Base-by-base conservation (phyloP, 257 asterid species). In the Orobanche coerulescens region DNA sequence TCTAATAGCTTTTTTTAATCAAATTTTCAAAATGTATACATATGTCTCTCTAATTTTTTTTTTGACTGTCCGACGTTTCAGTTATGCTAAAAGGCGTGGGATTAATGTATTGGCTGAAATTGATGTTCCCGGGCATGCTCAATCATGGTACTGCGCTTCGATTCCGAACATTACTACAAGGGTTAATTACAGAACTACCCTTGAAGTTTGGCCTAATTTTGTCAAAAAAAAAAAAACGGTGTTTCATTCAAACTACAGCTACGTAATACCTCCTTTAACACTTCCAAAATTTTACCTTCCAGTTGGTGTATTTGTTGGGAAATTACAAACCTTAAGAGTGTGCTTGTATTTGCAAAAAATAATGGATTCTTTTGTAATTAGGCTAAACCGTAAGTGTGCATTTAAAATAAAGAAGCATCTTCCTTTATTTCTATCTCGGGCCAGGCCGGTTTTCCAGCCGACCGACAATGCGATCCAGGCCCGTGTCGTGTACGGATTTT, bases 101-200 rank as follows among this genome's bases (percentile, higher is more conserved):
- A 72, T 92, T 58, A 78, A 84, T 31, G 95, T 88, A 12, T 75
- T 92, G 74, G 98, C 98, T 37, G 98, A 92, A 68, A 67, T 92
- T 28, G 98, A 92, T 65, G 94, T 92, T 33, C 98, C 98, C 0
- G 96, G 98, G 24, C 96, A 92, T 65, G 94, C 96, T 72, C 65
- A 61, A 48, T 92, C 98, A 58, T 92, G 98, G 98, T 92, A 87
- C 52, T 7, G 8, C 30, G 47, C 58, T 58, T 47, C 66, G 9
- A 33, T 48, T 40, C 1, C 33, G 1, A 61, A 33, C 55, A 34
- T 59, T 0, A 28, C 19, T 34, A 49, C 16, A 47, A 22, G 14
- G 0, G 52, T 15, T 16, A 46, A 46, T 15, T 44, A 43, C 50
- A 43, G 6, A 43, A 43, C 48, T 18, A 43, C 50, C 50, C 49